Percentiles rank a stretch among this genome's conserved stretches.
These are phyloP conservation scores for Hamigera avellanea DNA, from an alignment of 495 filamentous ascomycete genomes.

Conservation along the genomic window DNA sequence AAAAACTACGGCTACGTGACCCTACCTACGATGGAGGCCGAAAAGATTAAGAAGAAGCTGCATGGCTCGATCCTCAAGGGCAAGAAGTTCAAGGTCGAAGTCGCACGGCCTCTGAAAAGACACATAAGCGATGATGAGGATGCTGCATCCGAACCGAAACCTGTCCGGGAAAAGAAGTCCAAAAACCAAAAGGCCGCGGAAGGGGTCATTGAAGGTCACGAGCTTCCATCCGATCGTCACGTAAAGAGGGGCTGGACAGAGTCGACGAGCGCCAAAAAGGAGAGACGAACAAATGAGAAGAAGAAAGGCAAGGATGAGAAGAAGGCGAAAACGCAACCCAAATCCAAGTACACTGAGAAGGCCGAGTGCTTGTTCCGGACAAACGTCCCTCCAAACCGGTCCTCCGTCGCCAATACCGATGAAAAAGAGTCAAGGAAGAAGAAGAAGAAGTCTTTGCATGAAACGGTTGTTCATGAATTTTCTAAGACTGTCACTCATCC, in stretches of 20 bases:
- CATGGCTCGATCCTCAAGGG: conserved; percentile 80
- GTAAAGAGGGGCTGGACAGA: conserved; percentile 90
- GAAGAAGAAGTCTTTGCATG: conserved; percentile 40
- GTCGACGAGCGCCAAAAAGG: conserved; percentile 39
- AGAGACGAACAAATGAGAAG: conserved; percentile 29
- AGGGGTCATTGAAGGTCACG: conserved; percentile 54
- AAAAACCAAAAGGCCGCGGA: conserved; percentile 57
- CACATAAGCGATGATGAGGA: conserved; percentile 26
- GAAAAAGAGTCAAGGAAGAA: conserved; percentile 36
- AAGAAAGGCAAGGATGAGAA: conserved; percentile 38
- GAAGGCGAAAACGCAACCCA: conserved; percentile 44
- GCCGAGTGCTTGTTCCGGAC: conserved; percentile 74
- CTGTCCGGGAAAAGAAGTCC: conserved; percentile 15
- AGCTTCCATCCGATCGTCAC: conserved; percentile 59
- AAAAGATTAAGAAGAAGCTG: conserved; percentile 85
- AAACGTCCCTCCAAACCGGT: conserved; percentile 54
- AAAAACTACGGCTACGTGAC: conserved; percentile 82
- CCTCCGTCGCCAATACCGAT: conserved; percentile 23
- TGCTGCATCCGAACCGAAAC: conserved; percentile 9
- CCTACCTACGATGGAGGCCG: conserved; percentile 65
- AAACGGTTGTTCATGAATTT: conserved; percentile 70
- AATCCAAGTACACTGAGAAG: conserved; percentile 69
- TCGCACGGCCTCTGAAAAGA: conserved; percentile 52
- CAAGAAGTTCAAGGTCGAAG: conserved; percentile 70
- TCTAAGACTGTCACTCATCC: conserved; percentile 65